Evolutionary conservation across 164 flowering plant species (phyloP).

Genomic region (Piper betle): DNA sequence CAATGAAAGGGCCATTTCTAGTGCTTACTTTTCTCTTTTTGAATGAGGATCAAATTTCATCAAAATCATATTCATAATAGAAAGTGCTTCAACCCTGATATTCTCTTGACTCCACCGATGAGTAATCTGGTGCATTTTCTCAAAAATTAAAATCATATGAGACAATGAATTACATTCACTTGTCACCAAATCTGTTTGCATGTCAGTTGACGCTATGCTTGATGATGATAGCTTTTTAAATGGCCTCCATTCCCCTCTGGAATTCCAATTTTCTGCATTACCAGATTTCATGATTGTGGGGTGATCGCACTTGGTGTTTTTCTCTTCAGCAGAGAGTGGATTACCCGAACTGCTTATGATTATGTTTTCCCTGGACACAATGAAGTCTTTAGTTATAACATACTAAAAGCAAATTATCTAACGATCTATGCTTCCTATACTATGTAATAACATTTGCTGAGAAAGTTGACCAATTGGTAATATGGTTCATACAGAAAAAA

Average conservation of each 20-base stretch:
- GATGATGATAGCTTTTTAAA: conserved; percentile 7
- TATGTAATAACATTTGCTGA: no score
- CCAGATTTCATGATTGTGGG: conserved; percentile 7
- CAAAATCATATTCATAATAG: conserved; percentile 66
- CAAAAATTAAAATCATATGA: conserved; percentile 50
- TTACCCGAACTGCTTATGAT: conserved; percentile 6
- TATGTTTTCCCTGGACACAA: conserved; percentile 75
- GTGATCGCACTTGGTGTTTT: conserved; percentile 7
- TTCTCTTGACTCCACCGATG: conserved; percentile 24
- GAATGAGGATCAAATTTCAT: conserved; percentile 41
- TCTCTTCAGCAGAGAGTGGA: conserved; percentile 1
- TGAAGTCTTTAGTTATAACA: conserved; percentile 72
- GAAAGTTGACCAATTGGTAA: no score
- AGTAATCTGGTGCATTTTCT: conserved; percentile 38
- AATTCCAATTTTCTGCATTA: conserved; percentile 13
- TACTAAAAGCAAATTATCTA: conserved; percentile 1
- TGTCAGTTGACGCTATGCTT: conserved; percentile 9
- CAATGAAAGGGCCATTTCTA: not conserved
- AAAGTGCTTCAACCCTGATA: conserved; percentile 52
- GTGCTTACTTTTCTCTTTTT: conserved; percentile 62
- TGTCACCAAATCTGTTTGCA: conserved; percentile 10
- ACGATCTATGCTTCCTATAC: not conserved
- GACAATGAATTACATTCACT: conserved; percentile 5
- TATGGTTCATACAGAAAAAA: no score
- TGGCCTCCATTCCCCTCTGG: conserved; percentile 8